Evolutionary conservation across 2,329 filamentous ascomycete genomes (phyloP), one percentile per base, ranked within the genome.

Genomic region (Harringtonia lauricola): DNA sequence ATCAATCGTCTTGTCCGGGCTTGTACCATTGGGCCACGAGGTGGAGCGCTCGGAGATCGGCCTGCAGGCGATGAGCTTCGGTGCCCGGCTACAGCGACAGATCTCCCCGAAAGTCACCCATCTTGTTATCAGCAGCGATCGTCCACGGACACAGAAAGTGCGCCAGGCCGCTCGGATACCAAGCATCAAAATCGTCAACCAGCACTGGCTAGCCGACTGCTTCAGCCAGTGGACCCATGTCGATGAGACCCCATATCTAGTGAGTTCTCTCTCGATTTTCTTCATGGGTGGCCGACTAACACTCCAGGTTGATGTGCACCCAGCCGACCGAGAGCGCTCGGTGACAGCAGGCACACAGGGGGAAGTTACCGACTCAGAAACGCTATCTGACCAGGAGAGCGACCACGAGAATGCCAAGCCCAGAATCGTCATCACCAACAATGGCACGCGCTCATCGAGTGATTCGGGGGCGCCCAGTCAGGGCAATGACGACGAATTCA

Each of bases 91-190:
- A 18, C 61, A 70, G 26, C 69, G 68, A 17, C 71, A 67, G 29
- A 68, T 89, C 8, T 73, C 71, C 2, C 68, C 70, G 28, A 74
- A 74, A 43, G 73, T 86, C 14, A 88, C 84, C 0, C 85, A 89
- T 59, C 72, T 89, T 6, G 82, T 89, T 3, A 80, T 84, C 9
- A 81, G 77, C 41, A 78, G 76, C 17, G 71, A 76, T 15, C 72
- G 83, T 21, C 83, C 83, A 28, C 80, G 89, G 19, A 96, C 92
- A 0, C 83, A 86, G 42, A 98, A 98, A 64, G 87, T 96, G 36
- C 82, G 86, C 39, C 83, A 89, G 60, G 92, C 92, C 0, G 81
- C 85, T 14, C 79, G 81, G 50, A 83, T 87, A 44, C 71, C 83
- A 0, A 77, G 79, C 41, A 85, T 96, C 61, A 89, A 88, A 59